A percentile compares a stretch with the other conserved stretches of the same genome.
These are phyloP conservation scores for Pterocarpus santalinus DNA, from an alignment of 306 rosid species.

Conservation along the genomic window DNA sequence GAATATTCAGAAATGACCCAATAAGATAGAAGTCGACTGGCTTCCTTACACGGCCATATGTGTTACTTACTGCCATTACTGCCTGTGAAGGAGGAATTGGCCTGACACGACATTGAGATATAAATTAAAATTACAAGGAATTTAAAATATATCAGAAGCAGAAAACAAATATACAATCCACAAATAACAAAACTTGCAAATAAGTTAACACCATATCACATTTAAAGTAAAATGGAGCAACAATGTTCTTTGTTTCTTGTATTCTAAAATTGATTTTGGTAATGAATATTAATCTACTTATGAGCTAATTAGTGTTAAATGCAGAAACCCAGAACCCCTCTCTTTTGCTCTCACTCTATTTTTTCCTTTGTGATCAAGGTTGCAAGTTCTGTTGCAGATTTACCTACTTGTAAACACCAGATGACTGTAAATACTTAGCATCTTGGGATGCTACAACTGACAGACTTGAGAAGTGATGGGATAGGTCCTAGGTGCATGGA, in stretches of 20 bases:
- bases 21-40: slow-evolving; percentile 81
- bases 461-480: background rate
- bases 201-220: slow-evolving; percentile 1
- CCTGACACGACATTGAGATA: slow-evolving; percentile 63
- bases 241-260: slow-evolving; percentile 20
- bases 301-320: slow-evolving; percentile 15
- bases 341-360: background rate
- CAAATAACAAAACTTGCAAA: slow-evolving; percentile 12
- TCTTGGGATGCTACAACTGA: background rate
- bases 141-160: slow-evolving; percentile 1
- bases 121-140: slow-evolving; percentile 31
- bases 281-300: background rate
- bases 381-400: slow-evolving; percentile 17
- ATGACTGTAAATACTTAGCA: background rate
- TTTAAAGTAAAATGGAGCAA: slow-evolving; percentile 23
- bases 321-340: background rate
- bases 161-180: slow-evolving; percentile 2
- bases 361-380: background rate
- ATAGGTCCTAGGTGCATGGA: background rate
- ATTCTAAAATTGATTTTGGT: background rate
- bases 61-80: slow-evolving; percentile 92
- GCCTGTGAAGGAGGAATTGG: slow-evolving; percentile 95
- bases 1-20: slow-evolving; percentile 74
- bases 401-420: slow-evolving; percentile 9
- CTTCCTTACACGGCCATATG: slow-evolving; percentile 91